These are phyloP conservation scores for Colletotrichum theobromicola DNA, from an alignment of 2,329 filamentous ascomycete genomes.

Conservation along the genomic window DNA sequence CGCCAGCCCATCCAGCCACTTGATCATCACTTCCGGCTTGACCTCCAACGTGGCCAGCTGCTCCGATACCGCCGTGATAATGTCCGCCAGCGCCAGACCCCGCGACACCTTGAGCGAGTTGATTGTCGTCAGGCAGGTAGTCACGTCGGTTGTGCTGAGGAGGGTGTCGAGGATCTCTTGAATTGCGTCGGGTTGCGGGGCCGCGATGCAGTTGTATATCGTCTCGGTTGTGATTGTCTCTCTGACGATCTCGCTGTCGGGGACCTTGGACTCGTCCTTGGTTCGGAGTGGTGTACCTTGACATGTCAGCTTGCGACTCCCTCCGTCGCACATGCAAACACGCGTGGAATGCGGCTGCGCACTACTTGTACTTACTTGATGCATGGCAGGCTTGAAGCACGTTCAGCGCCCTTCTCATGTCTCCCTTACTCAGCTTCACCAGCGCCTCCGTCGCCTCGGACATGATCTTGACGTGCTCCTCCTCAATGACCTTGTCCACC, in stretches of 20 bases:
- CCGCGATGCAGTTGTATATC: constrained; percentile 97
- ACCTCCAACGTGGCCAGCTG: constrained; percentile 85
- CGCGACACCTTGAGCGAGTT: constrained; percentile 85
- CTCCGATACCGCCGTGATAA: constrained; percentile 84
- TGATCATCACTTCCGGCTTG: constrained; percentile 82
- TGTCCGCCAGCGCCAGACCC: constrained; percentile 90
- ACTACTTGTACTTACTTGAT: constrained; percentile 69
- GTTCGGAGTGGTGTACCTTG: constrained; percentile 71
- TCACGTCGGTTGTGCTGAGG: constrained; percentile 84
- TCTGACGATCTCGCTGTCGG: constrained; percentile 70
- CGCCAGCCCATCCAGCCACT: constrained; percentile 89
- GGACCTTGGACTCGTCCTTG: constrained; percentile 63
- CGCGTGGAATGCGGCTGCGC: constrained; percentile 26
- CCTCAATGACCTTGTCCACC: constrained; percentile 87
- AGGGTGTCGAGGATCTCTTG: constrained; percentile 83
- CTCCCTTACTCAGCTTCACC: constrained; percentile 87
- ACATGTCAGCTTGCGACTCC: not conserved
- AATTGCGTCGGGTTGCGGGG: constrained; percentile 89
- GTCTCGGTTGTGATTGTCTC: constrained; percentile 87
- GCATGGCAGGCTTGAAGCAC: constrained; percentile 97
- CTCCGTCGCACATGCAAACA: no score
- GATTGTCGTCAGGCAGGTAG: constrained; percentile 85
- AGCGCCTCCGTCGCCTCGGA: constrained; percentile 82
- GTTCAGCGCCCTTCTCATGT: constrained; percentile 94
- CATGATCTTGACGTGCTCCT: constrained; percentile 85